These are phyloP conservation scores for Tulasnella sp. DNA, from an alignment of 768 basidiomycete species.

Conservation along the genomic window DNA sequence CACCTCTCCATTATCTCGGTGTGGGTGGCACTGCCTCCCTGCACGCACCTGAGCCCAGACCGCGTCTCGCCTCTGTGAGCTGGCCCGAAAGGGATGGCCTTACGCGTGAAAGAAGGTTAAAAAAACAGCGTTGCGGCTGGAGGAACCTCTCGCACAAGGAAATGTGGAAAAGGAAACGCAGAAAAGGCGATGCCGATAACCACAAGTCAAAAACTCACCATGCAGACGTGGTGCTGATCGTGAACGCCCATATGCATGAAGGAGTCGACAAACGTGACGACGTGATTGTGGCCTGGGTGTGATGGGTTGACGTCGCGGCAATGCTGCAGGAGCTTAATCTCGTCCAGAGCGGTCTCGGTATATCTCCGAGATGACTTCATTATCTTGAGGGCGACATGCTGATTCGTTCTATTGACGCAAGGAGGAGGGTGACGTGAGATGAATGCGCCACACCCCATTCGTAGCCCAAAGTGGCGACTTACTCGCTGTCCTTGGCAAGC, in stretches of 20 bases:
- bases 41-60: no score
- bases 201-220: slow-evolving; percentile 10
- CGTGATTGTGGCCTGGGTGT: slow-evolving; percentile 68
- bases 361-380: slow-evolving; percentile 93
- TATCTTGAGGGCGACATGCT: slow-evolving; percentile 86
- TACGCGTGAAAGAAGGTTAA: neutral
- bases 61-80: slow-evolving; percentile 54
- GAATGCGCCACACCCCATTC: no score
- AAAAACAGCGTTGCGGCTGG: neutral
- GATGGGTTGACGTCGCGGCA: slow-evolving; percentile 41
- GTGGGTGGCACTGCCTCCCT: no score
- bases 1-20: no score
- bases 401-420: slow-evolving; percentile 40
- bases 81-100: slow-evolving; percentile 28
- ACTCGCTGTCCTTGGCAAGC: slow-evolving; percentile 68
- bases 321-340: slow-evolving; percentile 68
- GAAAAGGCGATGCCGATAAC: neutral
- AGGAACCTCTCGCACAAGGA: neutral
- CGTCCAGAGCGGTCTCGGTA: slow-evolving; percentile 92
- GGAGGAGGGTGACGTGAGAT: neutral
- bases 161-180: neutral
- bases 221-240: slow-evolving; percentile 15
- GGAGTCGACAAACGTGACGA: slow-evolving; percentile 85
- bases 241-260: slow-evolving; percentile 55
- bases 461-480: slow-evolving; percentile 15